Percentiles rank a stretch among this genome's conserved stretches.
These are phyloP conservation scores for Fusarium sp. DNA, from an alignment of 2,329 filamentous ascomycete species.

Conservation along the genomic window DNA sequence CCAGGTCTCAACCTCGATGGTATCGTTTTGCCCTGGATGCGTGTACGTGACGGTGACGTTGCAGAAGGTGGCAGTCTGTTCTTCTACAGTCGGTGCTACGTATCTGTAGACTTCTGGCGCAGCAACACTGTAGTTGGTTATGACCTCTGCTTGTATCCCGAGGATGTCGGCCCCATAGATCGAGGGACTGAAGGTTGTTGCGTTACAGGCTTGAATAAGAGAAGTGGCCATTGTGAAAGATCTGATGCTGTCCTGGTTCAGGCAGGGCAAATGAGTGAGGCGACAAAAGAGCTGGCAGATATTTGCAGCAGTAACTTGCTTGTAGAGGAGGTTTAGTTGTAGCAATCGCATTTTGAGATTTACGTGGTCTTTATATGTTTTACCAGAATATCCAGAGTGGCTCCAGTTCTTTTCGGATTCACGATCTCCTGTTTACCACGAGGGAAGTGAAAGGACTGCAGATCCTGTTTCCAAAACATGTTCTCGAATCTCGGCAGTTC, in stretches of 20 bases:
- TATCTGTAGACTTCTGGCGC: constrained; percentile 1
- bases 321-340: neutral
- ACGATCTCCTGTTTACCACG: neutral
- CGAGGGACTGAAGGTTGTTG: neutral
- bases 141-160: neutral
- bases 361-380: neutral
- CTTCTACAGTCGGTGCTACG: constrained; percentile 1
- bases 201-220: neutral
- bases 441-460: neutral
- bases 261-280: neutral
- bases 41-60: constrained; percentile 33
- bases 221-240: neutral
- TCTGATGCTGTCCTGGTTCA: neutral
- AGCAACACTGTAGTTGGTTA: neutral
- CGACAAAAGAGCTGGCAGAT: neutral
- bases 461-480: neutral
- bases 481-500: neutral
- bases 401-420: neutral
- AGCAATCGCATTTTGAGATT: neutral
- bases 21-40: constrained; percentile 24
- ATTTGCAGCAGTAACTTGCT: neutral
- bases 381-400: neutral
- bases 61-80: constrained; percentile 20
- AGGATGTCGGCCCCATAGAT: neutral
- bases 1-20: constrained; percentile 23